Conservation (phyloP, 225 moss, liverwort and hornwort species). For the Neckera pumila region DNA sequence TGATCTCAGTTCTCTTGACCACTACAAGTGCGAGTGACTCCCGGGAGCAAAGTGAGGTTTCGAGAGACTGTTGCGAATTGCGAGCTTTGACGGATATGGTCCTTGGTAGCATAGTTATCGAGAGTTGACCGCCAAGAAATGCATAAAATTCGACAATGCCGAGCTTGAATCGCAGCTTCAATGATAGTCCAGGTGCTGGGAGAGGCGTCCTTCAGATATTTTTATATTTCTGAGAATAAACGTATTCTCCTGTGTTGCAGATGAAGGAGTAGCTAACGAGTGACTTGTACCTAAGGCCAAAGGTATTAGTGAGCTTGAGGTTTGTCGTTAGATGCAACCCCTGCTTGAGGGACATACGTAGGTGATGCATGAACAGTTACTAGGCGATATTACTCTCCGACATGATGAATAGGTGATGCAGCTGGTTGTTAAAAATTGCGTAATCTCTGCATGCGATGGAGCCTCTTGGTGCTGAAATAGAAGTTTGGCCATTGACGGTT, state of each 20-base stretch:
- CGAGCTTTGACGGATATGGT: not conserved
- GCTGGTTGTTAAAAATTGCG: not conserved
- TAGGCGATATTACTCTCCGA: not conserved
- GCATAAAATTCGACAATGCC: not conserved
- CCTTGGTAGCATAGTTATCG: not conserved
- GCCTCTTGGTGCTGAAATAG: slow-evolving; percentile 11
- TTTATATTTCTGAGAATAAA: not conserved
- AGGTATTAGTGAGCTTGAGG: not conserved
- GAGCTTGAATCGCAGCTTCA: not conserved
- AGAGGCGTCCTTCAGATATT: not conserved
- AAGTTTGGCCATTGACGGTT: slow-evolving; percentile 7
- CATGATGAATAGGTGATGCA: slow-evolving; percentile 6
- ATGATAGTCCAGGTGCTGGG: not conserved
- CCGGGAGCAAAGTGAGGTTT: not conserved
- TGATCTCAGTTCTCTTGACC: not conserved
- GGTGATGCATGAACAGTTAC: not conserved
- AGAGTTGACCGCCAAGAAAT: not conserved
- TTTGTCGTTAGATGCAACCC: not conserved
- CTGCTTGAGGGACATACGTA: not conserved
- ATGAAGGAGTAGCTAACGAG: slow-evolving; percentile 2
- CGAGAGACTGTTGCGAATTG: not conserved
- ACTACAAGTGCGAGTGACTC: not conserved
- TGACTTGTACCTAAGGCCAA: not conserved
- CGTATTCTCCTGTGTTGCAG: not conserved
- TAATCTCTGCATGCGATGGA: slow-evolving; percentile 5